Percentiles rank a stretch among this genome's conserved stretches.
Conservation (phyloP, 208 protist species). For the Wallacemonas sp. region DNA sequence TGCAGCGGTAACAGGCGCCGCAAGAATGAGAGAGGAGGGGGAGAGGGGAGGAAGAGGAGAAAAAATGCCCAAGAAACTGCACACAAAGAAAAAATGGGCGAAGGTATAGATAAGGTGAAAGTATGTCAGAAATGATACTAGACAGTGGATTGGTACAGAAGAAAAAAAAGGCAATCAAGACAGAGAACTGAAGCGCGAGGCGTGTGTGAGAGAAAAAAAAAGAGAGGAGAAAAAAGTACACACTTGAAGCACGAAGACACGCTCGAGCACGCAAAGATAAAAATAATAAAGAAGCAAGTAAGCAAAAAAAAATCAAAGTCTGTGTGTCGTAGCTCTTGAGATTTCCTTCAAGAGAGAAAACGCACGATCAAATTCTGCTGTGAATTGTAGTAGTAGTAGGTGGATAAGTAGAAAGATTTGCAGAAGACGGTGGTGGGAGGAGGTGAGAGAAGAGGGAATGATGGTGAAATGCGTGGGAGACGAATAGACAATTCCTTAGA, state of each 20-base stretch:
- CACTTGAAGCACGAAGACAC: neutral
- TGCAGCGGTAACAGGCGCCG: neutral
- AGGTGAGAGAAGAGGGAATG: no score
- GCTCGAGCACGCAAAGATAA: neutral
- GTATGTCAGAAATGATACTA: conserved; percentile 2
- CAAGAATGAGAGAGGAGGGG: neutral
- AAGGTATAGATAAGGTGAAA: conserved; percentile 13
- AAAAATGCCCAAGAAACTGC: no score
- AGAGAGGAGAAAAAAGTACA: no score
- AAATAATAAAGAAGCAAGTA: neutral
- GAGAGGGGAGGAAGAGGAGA: conserved; percentile 8
- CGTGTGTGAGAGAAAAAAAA: no score
- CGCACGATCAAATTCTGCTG: neutral
- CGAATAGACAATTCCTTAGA: no score
- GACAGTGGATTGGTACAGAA: conserved; percentile 4
- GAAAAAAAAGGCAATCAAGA: conserved; percentile 7
- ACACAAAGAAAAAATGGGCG: neutral
- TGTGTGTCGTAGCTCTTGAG: neutral
- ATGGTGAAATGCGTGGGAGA: no score
- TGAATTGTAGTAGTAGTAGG: no score
- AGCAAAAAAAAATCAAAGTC: neutral
- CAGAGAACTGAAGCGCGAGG: no score
- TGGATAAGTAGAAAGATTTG: neutral
- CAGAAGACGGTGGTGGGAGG: no score
- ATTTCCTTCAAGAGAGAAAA: neutral